These are phyloP conservation scores for Wallemia hederae DNA, from an alignment of 1,284 basidiomycete species.

Conservation along the genomic window DNA sequence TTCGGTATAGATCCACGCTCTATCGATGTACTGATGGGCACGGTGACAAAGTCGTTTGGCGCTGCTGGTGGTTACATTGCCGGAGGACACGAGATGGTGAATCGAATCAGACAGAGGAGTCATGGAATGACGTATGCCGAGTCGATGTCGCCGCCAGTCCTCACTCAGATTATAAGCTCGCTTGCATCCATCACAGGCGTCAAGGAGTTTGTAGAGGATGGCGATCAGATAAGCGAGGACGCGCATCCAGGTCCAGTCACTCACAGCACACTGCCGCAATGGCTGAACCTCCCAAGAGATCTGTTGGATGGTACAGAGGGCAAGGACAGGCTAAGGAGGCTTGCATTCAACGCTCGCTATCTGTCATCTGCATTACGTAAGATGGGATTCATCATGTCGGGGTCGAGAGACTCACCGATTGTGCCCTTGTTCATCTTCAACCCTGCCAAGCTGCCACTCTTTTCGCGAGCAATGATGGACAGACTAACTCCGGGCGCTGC, in stretches of 20 bases:
- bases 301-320: constrained; percentile 62
- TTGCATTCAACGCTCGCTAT: constrained; percentile 89
- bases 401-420: constrained; percentile 69
- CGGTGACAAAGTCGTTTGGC: constrained; percentile 96
- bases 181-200: constrained; percentile 95
- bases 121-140: constrained; percentile 73
- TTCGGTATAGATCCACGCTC: constrained; percentile 54
- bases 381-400: constrained; percentile 90
- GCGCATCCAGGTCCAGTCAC: constrained; percentile 36
- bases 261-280: constrained; percentile 28
- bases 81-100: constrained; percentile 48
- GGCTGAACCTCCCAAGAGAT: constrained; percentile 36
- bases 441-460: constrained; percentile 70
- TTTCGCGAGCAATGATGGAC: constrained; percentile 63
- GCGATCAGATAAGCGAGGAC: constrained; percentile 9
- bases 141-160: constrained; percentile 62
- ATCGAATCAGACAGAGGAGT: constrained; percentile 49
- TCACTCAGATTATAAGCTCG: constrained; percentile 68
- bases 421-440: constrained; percentile 79
- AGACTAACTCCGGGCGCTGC: constrained; percentile 25
- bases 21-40: constrained; percentile 91
- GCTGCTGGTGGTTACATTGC: constrained; percentile 89
- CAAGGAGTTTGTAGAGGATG: constrained; percentile 20
- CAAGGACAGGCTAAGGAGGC: constrained; percentile 41
- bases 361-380: constrained; percentile 60